Conservation (phyloP, 495 filamentous ascomycete species). For the Sordaria brevicollis region DNA sequence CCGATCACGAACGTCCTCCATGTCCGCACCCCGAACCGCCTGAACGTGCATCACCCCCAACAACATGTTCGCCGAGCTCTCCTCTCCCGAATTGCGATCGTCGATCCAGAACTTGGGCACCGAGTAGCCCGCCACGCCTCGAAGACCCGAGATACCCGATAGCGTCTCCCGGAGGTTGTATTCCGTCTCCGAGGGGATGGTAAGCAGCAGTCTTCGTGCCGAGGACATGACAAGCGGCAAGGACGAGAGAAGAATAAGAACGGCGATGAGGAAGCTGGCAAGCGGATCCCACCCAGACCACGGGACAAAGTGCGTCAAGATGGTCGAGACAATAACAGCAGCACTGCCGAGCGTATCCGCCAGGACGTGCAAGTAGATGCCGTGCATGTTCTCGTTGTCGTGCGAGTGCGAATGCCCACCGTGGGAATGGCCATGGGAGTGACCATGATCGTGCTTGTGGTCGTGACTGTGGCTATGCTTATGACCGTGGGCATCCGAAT, state of each 20-base stretch:
- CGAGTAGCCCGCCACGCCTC: conserved; percentile 76
- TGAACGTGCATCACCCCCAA: conserved; percentile 78
- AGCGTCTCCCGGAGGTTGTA: conserved; percentile 81
- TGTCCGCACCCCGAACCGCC: conserved; percentile 54
- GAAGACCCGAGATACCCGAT: conserved; percentile 67
- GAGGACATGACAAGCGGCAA: conserved; percentile 79
- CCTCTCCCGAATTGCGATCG: conserved; percentile 44
- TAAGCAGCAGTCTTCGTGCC: conserved; percentile 70
- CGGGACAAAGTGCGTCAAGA: conserved; percentile 71
- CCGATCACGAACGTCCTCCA: conserved; percentile 67
- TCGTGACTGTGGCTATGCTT: conserved; percentile 15
- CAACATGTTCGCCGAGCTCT: conserved; percentile 36
- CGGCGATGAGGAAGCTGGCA: conserved; percentile 86
- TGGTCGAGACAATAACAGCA: conserved; percentile 86
- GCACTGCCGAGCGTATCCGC: conserved; percentile 92
- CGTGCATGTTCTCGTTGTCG: conserved; percentile 97
- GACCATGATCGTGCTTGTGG: conserved; percentile 22
- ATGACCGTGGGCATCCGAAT: conserved; percentile 31
- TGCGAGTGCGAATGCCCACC: conserved; percentile 42
- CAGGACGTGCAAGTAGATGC: conserved; percentile 94
- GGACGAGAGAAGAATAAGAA: conserved; percentile 82
- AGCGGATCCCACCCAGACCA: conserved; percentile 96
- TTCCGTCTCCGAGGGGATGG: conserved; percentile 75
- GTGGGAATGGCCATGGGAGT: conserved; percentile 27
- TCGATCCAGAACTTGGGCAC: conserved; percentile 94